These are phyloP conservation scores for Aristolochia fimbriata DNA, from an alignment of 164 flowering plant species.

Conservation along the genomic window DNA sequence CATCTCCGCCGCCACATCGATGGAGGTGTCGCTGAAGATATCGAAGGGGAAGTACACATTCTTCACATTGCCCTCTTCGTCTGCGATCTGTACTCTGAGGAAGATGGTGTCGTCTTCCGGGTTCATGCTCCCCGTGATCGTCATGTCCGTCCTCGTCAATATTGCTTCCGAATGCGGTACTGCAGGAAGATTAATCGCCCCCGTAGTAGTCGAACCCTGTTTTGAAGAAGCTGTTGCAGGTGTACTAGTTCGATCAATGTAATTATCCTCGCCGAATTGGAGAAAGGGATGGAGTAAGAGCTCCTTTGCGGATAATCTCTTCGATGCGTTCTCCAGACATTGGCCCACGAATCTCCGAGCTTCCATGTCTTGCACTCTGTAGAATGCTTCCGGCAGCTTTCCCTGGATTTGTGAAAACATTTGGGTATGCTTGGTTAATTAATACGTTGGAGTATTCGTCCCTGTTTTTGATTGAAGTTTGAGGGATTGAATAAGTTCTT, in stretches of 20 bases:
- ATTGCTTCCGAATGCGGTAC: too few species aligned
- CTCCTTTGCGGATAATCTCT: conserved; percentile 53
- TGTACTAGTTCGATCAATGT: too few species aligned
- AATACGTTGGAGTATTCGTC: too few species aligned
- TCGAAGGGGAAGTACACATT: conserved; percentile 69
- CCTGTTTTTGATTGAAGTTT: too few species aligned
- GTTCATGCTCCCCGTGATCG: conserved; percentile 64
- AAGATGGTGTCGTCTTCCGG: conserved; percentile 53
- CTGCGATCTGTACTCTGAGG: conserved; percentile 65
- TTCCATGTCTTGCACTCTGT: conserved; percentile 43
- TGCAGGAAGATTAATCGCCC: too few species aligned
- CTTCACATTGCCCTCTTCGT: conserved; percentile 39
- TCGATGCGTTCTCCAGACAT: conserved; percentile 54
- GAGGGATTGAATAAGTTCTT: conserved; percentile 8
- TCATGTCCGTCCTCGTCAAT: conserved; percentile 33
- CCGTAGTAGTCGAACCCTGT: too few species aligned
- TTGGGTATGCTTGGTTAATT: too few species aligned
- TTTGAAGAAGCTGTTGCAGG: too few species aligned
- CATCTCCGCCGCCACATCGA: conserved; percentile 83
- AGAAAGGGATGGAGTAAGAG: conserved; percentile 70
- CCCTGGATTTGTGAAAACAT: conserved; percentile 34
- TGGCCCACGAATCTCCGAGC: conserved; percentile 53
- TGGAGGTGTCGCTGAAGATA: conserved; percentile 48
- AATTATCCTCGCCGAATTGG: conserved; percentile 26
- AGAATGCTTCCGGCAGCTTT: conserved; percentile 60